Base-by-base conservation (phyloP, 164 flowering plant genomes). In the Macadamia integrifolia region DNA sequence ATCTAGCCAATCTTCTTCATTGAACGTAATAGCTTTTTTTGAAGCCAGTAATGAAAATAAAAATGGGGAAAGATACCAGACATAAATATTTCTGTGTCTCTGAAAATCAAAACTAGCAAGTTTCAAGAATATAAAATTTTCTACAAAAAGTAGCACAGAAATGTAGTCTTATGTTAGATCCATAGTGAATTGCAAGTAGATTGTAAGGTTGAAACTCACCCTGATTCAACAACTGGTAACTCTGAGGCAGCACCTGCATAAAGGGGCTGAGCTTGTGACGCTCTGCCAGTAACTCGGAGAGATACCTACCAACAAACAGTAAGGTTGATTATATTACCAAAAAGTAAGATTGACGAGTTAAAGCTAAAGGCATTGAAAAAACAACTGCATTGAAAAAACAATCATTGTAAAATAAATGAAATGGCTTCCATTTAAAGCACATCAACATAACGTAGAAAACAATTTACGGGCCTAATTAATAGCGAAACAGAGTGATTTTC, bases 221-320 rank as follows among this genome's bases (percentile, higher is more conserved):
- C 76, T 92, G 95, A 75, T 81, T 92, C 80, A 94, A 74, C 81
- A 94, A 79, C 28, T 96, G 84, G 62, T 74, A 87, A 69, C 89
- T 55, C 73, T 84, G 68, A 1, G 93, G 92, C 28, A 94, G 91
- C 68, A 94, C 88, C 8, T 91, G 85, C 85, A 81, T 61, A 78
- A 94, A 94, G 11, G 96, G 99, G 76, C 73, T 75, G 1, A 94
- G 76, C 71, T 94, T 94, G 65, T 86, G 80, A 12, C 95, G 96
- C 79, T 94, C 99, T 1, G 85, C 87, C 57, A 92, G 72, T 66
- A 94, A 76, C 75, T 92, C 99, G 1, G 88, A 71, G 3, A 94
- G 87, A 79, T 92, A 94, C 73, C 99, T 94, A 84, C 58, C 62
- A 78, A 60, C 15, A 68, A 30, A 60, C 8, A 65, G 40, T 35